Base-by-base conservation (phyloP, 306 rosid genomes). In the Canavalia gladiata region DNA sequence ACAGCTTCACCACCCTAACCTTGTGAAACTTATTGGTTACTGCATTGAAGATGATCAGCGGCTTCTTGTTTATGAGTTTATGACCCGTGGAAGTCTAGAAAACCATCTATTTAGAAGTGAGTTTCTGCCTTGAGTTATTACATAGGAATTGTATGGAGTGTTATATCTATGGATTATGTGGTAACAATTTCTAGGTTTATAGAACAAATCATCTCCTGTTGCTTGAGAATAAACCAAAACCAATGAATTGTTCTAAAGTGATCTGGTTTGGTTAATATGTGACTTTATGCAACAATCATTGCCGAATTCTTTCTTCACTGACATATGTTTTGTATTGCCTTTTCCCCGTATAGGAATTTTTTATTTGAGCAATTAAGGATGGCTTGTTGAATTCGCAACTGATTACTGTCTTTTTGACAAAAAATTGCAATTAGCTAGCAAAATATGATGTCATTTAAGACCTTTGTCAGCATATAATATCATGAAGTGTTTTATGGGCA, bases 71-170 rank as follows among this genome's bases (percentile, higher is more conserved):
- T 94, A 92, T 13, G 98, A 95, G 86, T 94, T 94, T 76, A 92
- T 94, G 98, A 92, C 94, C 62, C 95, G 97, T 45, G 98, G 98
- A 84, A 95, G 97, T 84, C 97, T 95, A 45, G 98, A 95, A 80
- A 95, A 95, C 83, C 98, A 95, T 91, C 92, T 95, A 52, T 95
- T 95, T 84, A 85, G 97, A 88, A 95, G 98, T 95, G 88, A 91
- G 97, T 87, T 67, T 70, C 56, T 75, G 11, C 49, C 66, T 77
- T 75, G 29, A 29, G 73, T 57, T 82, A 33, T 49, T 58, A 43
- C 43, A 62, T 82, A 55, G 25, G 52, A 78, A 77, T 80, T 7
- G 31, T 35, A 62, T 28, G 49, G 59, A 63, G 54, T 76, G 63
- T 51, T 50, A 41, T 58, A 10, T 59, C 45, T 51, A 33, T 78